Evolutionary conservation across 2,329 filamentous ascomycete genomes (phyloP), one percentile per base, ranked within the genome.

Genomic region (Cryphonectria radicalis): DNA sequence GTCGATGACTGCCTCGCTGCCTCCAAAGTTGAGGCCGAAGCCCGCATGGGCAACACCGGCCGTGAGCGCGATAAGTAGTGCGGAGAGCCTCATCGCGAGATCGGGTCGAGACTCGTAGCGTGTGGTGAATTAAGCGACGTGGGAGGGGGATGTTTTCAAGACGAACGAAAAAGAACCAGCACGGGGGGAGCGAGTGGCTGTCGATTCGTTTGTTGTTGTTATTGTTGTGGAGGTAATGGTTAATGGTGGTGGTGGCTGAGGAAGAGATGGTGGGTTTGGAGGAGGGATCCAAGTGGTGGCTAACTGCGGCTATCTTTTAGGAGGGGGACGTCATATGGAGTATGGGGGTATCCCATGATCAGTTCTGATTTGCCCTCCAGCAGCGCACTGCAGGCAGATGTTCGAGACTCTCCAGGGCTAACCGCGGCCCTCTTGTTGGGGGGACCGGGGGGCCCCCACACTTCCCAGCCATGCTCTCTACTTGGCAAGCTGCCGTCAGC

Each of bases 1-100:
- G 71, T 84, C 84, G 68, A 83, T 81, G 71, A 85, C 80, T 70
- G 85, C 81, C 74, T 85, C 83, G 63, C 83, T 82, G 73, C 80
- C 77, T 76, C 84, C 83, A 73, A 87, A 87, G 66, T 63, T 71
- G 77, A 82, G 81, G 78, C 79, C 81, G 74, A 83, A 85, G 72
- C 82, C 80, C 74, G 79, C 79, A 70, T 83, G 84, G 70, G 86
- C 83, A 67, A 82, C 82, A 74, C 77, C 81, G 69, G 84, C 80
- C 71, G 88, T 78, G 70, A 85, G 81, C 73, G 84, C 83, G 74
- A 86, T 77, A 74, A 84, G 79, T 69, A 83, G 77, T 42, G 80
- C 75, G 68, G 82, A 81, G 76, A 84, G 77, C 77, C 80, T 81
- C 83, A 85, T 85, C 74, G 77, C 75, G 75, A 71, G 13, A 50